Evolutionary conservation across 2,329 filamentous ascomycete species (phyloP).

Genomic region (Neonectria hederae): DNA sequence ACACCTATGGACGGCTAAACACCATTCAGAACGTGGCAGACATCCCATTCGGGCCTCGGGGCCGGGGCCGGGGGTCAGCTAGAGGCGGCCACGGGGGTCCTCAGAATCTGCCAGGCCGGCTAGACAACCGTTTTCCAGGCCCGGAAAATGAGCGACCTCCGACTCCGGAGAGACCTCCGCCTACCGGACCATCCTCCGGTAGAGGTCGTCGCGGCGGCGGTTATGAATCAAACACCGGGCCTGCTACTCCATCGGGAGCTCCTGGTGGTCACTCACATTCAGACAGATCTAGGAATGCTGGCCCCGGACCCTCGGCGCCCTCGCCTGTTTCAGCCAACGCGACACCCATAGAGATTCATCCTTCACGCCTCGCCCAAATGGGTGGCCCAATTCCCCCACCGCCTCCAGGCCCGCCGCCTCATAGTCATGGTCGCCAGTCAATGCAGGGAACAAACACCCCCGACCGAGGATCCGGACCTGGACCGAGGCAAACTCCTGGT

Average conservation of each 20-base stretch:
- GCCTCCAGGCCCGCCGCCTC: constrained; percentile 44
- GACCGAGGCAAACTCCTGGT: constrained; percentile 38
- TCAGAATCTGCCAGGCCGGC: constrained; percentile 51
- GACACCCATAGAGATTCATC: constrained; percentile 54
- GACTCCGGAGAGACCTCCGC: constrained; percentile 62
- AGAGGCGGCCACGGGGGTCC: constrained; percentile 48
- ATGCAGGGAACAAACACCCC: constrained; percentile 45
- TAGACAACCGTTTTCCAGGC: constrained; percentile 54
- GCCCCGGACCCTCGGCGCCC: constrained; percentile 36
- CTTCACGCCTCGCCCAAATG: constrained; percentile 61
- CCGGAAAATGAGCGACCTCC: constrained; percentile 54
- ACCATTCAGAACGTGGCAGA: constrained; percentile 57
- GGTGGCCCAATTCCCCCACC: constrained; percentile 41
- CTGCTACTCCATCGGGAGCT: constrained; percentile 42
- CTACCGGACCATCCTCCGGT: constrained; percentile 63
- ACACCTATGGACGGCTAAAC: constrained; percentile 70
- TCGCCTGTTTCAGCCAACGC: constrained; percentile 39
- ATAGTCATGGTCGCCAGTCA: constrained; percentile 44
- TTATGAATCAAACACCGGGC: constrained; percentile 50
- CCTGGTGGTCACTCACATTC: constrained; percentile 47
- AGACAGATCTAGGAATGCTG: constrained; percentile 55
- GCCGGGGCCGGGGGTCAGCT: constrained; percentile 56
- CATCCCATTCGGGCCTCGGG: constrained; percentile 66
- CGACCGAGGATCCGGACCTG: constrained; percentile 41
- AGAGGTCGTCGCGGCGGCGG: constrained; percentile 58